phyloP scores from a whole-genome alignment of 805 yeast genomes.

The Yarrowia deformans region DNA sequence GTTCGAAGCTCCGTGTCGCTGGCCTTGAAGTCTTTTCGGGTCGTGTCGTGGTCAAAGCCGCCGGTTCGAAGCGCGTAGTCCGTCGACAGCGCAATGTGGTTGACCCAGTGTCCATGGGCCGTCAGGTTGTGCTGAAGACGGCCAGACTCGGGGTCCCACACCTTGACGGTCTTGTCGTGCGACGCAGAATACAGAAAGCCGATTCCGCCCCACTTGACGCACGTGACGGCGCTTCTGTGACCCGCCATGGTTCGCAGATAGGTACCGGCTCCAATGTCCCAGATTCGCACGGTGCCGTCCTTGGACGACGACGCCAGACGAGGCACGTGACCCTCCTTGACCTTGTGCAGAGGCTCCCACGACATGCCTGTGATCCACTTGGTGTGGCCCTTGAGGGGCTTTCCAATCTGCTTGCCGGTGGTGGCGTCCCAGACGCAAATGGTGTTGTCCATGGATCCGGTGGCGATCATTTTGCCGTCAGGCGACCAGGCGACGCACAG shows the following conservation, averaged over 20 bases:
- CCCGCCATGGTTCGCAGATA: conserved; percentile 80
- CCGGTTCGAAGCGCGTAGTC: conserved; percentile 89
- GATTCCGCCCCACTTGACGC: conserved; percentile 97
- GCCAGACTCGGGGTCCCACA: conserved; percentile 87
- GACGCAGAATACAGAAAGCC: conserved; percentile 86
- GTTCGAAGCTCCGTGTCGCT: conserved; percentile 58
- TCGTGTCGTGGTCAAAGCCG: conserved; percentile 79
- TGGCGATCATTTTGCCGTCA: conserved; percentile 87
- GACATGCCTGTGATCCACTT: conserved; percentile 89
- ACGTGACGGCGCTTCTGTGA: conserved; percentile 86
- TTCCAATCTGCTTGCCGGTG: conserved; percentile 76
- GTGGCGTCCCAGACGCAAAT: conserved; percentile 85
- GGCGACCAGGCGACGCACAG: conserved; percentile 92
- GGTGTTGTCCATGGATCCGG: conserved; percentile 95
- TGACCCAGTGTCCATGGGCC: conserved; percentile 98
- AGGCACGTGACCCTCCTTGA: conserved; percentile 62
- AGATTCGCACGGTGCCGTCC: conserved; percentile 85
- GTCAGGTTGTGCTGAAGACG: conserved; percentile 77
- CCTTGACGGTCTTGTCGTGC: conserved; percentile 91
- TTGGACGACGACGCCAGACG: conserved; percentile 87
- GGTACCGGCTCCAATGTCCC: conserved; percentile 81
- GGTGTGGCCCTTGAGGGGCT: conserved; percentile 77
- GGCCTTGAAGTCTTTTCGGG: conserved; percentile 45
- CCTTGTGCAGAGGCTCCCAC: conserved; percentile 94
- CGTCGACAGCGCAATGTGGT: conserved; percentile 89